phyloP scores from a whole-genome alignment of 1,284 basidiomycete species.

The Cystobasidiaceae sp. region DNA sequence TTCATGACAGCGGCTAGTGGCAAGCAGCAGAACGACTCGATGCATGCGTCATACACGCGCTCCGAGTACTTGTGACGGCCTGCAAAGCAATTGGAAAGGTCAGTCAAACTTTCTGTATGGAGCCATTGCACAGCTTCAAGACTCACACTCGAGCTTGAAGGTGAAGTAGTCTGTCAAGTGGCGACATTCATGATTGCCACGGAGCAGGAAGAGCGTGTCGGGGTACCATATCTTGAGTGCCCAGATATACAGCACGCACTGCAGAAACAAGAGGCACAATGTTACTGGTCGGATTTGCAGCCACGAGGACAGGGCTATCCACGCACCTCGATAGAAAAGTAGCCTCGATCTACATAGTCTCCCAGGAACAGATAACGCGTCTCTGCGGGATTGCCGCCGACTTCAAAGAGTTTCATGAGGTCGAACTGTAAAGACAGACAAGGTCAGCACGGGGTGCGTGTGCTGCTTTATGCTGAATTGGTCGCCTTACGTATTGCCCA shows the following conservation, averaged over 20 bases:
- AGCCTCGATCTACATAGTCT: constrained; percentile 96
- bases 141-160: constrained; percentile 87
- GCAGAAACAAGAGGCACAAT: no score
- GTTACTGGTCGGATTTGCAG: no score
- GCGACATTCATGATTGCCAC: constrained; percentile 96
- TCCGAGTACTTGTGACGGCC: constrained; percentile 93
- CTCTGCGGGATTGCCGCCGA: constrained; percentile 84
- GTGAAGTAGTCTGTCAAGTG: constrained; percentile 97
- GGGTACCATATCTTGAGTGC: constrained; percentile 92
- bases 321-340: constrained; percentile 84
- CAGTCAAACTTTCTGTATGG: constrained; percentile 16
- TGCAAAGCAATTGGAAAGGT: constrained; percentile 48
- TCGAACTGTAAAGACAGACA: constrained; percentile 66
- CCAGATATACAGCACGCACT: constrained; percentile 90
- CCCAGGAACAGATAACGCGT: constrained; percentile 94
- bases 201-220: constrained; percentile 77
- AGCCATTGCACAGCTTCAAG: not conserved
- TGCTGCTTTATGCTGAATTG: not conserved
- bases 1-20: constrained; percentile 93
- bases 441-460: not conserved
- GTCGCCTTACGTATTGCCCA: constrained; percentile 73
- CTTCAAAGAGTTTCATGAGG: constrained; percentile 96
- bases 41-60: constrained; percentile 80
- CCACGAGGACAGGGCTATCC: no score
- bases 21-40: constrained; percentile 87